Evolutionary conservation across 768 basidiomycete genomes (phyloP).

Genomic region (Termitomyces sp.): DNA sequence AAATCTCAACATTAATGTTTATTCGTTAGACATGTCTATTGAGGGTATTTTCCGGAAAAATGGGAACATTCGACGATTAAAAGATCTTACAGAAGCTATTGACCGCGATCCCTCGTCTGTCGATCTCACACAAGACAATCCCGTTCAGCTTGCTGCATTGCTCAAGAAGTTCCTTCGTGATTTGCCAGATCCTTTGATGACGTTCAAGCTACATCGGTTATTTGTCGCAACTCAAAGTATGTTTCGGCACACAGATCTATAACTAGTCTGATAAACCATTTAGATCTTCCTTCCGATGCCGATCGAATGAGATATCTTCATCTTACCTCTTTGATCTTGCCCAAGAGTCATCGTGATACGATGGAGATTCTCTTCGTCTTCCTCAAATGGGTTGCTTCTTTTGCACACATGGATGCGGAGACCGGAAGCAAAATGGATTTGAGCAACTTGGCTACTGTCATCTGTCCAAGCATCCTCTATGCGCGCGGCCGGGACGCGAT

Average conservation of each 20-base stretch:
- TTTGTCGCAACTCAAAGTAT: constrained; percentile 85
- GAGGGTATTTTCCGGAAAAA: constrained; percentile 99
- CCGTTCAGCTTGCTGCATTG: constrained; percentile 93
- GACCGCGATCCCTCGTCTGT: constrained; percentile 93
- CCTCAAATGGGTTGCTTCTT: constrained; percentile 99
- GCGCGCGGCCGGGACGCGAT: constrained; percentile 80
- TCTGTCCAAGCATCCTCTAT: constrained; percentile 97
- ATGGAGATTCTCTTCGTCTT: constrained; percentile 98
- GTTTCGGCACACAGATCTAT: constrained; percentile 23
- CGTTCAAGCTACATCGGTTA: constrained; percentile 86
- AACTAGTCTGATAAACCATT: not conserved
- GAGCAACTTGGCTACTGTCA: constrained; percentile 92
- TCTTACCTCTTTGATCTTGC: constrained; percentile 79
- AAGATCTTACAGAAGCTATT: constrained; percentile 86
- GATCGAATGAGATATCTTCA: constrained; percentile 85
- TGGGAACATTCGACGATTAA: constrained; percentile 91
- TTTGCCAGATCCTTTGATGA: constrained; percentile 93
- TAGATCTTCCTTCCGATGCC: constrained; percentile 66
- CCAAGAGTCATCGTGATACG: constrained; percentile 93
- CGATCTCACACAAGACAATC: constrained; percentile 90
- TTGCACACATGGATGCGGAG: constrained; percentile 95
- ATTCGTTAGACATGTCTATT: constrained; percentile 84
- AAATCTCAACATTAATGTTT: not conserved
- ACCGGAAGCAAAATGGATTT: constrained; percentile 99
- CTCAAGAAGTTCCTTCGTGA: constrained; percentile 97